Evolutionary conservation across 805 yeast species (phyloP), one percentile per base, ranked within the genome.

Genomic region (Saccharomycopsis sp.): DNA sequence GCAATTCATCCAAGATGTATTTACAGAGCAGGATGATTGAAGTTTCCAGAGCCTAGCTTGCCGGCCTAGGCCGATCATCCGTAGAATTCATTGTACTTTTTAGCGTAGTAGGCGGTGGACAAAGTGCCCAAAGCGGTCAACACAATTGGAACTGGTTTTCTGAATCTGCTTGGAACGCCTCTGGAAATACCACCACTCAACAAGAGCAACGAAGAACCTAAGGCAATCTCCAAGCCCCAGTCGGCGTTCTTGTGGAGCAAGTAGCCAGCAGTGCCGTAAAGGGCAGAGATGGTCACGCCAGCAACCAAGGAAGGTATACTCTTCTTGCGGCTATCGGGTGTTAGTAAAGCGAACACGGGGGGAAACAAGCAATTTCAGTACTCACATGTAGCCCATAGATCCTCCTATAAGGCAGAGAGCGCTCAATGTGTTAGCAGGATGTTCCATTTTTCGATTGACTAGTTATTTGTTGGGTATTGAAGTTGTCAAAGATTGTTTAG

Each of bases 221-320:
- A 62, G 0, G 95, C 95, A 13, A 81, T 57, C 56, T 83, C 88
- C 49, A 88, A 68, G 33, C 96, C 96, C 61, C 73, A 74, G 55
- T 83, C 87, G 46, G 75, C 77, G 56, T 85, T 83, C 41, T 77
- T 63, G 49, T 73, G 70, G 47, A 86, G 63, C 50, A 88, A 67
- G 60, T 85, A 83, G 13, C 94, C 89, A 2, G 86, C 78, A 43
- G 65, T 55, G n/a, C 80, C 82, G 55, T 71, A 82, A 20, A 75
- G 54, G 2, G 71, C 64, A 10, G 81, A 68, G 48, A 82, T 64
- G 1, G 76, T 60, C 7, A 73, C 49, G 30, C 96, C 96, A 1
- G 89, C 95, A 36, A 75, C 62, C 41, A 88, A 67, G 0, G 95
- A 85, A 17, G 94, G 94, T 27, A 79, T 54, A 2, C 95, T 83